Conservation (phyloP, 2,329 filamentous ascomycete genomes). For the Claviceps cyperi region DNA sequence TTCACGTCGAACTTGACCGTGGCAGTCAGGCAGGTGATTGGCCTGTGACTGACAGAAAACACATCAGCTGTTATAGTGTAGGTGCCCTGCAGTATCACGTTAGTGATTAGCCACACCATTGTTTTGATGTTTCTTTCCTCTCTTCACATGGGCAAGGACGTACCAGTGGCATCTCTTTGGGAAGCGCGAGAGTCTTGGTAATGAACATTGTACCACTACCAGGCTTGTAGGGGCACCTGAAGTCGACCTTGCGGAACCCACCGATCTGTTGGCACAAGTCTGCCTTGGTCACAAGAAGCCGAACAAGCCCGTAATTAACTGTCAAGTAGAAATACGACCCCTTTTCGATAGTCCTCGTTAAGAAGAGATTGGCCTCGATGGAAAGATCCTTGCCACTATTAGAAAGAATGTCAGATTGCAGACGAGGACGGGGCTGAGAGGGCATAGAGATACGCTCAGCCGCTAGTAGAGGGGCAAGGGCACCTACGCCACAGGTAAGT, state of each 20-base stretch:
- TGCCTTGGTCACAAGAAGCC: conserved; percentile 63
- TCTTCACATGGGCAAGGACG: conserved; percentile 20
- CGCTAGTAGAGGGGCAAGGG: background rate
- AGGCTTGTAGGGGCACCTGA: conserved; percentile 77
- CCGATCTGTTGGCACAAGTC: conserved; percentile 78
- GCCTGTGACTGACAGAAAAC: conserved; percentile 19
- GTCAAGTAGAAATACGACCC: conserved; percentile 69
- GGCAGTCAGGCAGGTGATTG: conserved; percentile 78
- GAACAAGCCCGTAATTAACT: conserved; percentile 92
- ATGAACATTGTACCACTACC: no score
- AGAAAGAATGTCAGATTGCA: conserved; percentile 11
- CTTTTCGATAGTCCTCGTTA: conserved; percentile 46
- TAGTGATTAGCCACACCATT: background rate
- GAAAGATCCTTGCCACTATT: conserved; percentile 58
- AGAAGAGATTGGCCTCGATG: conserved; percentile 32
- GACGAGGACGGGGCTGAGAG: background rate
- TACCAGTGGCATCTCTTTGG: conserved; percentile 78
- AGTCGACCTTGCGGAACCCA: conserved; percentile 53
- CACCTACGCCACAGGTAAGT: conserved; percentile 67
- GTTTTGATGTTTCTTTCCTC: background rate
- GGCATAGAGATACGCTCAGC: background rate
- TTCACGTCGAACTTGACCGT: conserved; percentile 43
- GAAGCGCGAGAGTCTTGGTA: conserved; percentile 71
- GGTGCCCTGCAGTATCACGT: conserved; percentile 47
- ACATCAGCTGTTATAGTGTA: conserved; percentile 86